Base-by-base conservation (phyloP, 495 filamentous ascomycete species). In the Aspergillus taichungensis region DNA sequence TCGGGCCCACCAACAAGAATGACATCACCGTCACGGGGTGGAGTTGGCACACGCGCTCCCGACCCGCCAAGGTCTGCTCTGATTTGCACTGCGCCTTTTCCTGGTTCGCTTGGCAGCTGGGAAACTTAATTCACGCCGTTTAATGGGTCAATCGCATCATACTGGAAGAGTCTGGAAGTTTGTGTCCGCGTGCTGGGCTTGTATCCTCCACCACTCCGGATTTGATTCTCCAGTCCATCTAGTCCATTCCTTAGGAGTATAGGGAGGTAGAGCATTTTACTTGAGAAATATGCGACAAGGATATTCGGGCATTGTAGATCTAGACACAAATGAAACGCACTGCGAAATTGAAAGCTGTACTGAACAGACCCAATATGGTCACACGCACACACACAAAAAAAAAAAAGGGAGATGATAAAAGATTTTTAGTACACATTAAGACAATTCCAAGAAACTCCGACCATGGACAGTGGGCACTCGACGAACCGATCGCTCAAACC, bases 371-470 rank as follows among this genome's bases (percentile, higher is more conserved):
- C 51, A 50, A 59, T 42, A 40, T 54, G 58, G 56, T 59, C 55
- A 52, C 4, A 24, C 18, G n/a, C n/a, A n/a, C n/a, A n/a, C n/a
- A n/a, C n/a, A n/a, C n/a, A n/a, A n/a, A 24, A 24, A 24, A 56
- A 53, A 42, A 40, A 31, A 41, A n/a, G 32, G 32, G 51, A 49
- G 54, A 50, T 40, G 57, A 42, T 54, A 39, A 34, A 53, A 46
- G 56, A 37, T 38, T 67, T 68, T 71, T 68, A 66, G 64, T 71
- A 71, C 67, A 71, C 56, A 71, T 66, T 67, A 66, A 59, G 56
- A 57, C 54, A 57, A 61, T 35, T 8, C 34, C 38, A 37, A 40
- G 40, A 49, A 49, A 42, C 28, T 43, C 47, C 41, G 28, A 44
- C 52, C 43, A 43, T 51, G 49, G 42, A 50, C 50, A 54, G 51